Base-by-base conservation (phyloP, 768 basidiomycete genomes). In the Mycena indigotica region DNA sequence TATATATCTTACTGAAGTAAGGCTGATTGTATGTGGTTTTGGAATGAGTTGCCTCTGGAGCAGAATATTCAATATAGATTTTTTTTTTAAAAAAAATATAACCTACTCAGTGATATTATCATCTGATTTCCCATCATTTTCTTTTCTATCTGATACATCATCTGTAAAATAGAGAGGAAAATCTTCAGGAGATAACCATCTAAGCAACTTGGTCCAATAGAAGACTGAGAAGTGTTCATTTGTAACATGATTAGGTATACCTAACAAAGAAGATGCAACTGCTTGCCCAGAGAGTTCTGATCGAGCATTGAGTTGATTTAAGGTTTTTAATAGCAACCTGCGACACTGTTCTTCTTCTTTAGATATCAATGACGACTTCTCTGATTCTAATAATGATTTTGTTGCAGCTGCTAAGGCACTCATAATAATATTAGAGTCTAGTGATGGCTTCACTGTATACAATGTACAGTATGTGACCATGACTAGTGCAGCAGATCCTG, bases 371-470 rank as follows among this genome's bases (percentile, higher is more conserved):
- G 10, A 10, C 24, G 21, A 24, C 28, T 26, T 8, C 24, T 13
- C 6, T 24, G 8, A 6, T 28, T 48, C 5, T n/a, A n/a, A n/a
- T n/a, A 58, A 23, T 17, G 52, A 17, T 35, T 53, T 53, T 1
- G 35, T 53, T 5, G 57, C 57, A 0, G 57, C 61, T n/a, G 57
- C 45, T 24, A 64, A 45, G 5, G 63, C 63, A 35, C 52, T 64
- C 40, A 58, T 56, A 5, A 64, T 51, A 2, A 61, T 25, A 2
- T 58, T 50, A 2, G 61, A 62, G 35, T 55, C 53, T 17, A 62
- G 30, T 3, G 24, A 10, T 5, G 57, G 39, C 40, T 58, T 62
- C 1, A 54, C 61, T 10, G 61, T 50, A 28, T 62, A 62, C 16
- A 19, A 12, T 1, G 53, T 40, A 30, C 55, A 32, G 23, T 62